Base-by-base conservation (phyloP, 768 basidiomycete species). In the Mycena vitilis region DNA sequence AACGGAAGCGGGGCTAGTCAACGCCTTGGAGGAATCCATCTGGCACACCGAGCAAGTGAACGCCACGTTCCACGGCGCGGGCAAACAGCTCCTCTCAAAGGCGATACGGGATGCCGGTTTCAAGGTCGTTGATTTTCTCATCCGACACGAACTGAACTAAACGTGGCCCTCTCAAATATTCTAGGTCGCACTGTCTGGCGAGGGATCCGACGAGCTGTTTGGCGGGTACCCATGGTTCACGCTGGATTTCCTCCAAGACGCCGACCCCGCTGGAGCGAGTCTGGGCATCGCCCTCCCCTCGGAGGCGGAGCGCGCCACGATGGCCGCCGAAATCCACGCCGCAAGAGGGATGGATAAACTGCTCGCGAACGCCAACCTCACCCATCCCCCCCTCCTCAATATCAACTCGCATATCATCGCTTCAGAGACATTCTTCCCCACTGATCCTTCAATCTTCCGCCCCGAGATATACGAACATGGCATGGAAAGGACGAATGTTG, bases 21-120 rank as follows among this genome's bases (percentile, higher is more conserved):
- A 57, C 10, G 16, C 38, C 1, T 22, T 73, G 5, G 72, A 74
- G 40, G 62, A 73, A 18, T n/a, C 65, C 13, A 54, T 73, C 9
- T 74, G 67, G 66, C 73, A 74, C 48, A 48, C 66, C 4, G 73
- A 74, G 47, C 54, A 58, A 9, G 45, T 51, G 0, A 47, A 47
- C 42, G 16, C 56, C 1, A 66, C 59, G 16, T 70, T 73, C 30
- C 73, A 74, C 25, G 69, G 63, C 1, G 63, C 68, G 2, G 73
- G 72, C 1, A 74, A 73, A 40, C 30, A 66, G n/a, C 54, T 72
- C 12, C 60, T 74, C 4, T 71, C 69, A 0, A 59, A 54, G 30
- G 51, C 63, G 3, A 64, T 70, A 11, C 72, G 61, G 2, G 56
- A 57, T 16, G 38, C 30, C 0, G 73, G 73, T 2, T 74, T 52